Conservation (phyloP, 306 rosid species). For the Sophora flavescens region DNA sequence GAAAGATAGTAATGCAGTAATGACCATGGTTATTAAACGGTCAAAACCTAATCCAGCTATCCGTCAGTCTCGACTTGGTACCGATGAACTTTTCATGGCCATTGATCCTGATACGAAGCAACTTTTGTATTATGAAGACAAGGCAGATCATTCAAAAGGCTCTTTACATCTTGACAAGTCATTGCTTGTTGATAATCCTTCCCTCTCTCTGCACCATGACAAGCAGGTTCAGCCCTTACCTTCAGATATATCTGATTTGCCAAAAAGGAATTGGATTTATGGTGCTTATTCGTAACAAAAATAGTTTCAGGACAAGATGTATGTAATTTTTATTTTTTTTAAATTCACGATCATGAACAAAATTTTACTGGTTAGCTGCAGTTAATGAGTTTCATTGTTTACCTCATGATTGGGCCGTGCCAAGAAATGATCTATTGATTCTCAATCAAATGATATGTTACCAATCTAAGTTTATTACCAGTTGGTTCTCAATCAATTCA, state of each 20-base stretch:
- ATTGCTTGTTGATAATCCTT: constrained; percentile 73
- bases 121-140: constrained; percentile 90
- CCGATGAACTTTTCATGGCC: constrained; percentile 93
- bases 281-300: background rate
- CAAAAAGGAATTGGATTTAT: constrained; percentile 12
- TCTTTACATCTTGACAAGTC: constrained; percentile 78
- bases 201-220: constrained; percentile 89
- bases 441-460: constrained; percentile 18
- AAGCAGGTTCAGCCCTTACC: constrained; percentile 68
- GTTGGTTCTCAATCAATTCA: constrained; percentile 11
- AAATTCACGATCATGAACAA: background rate
- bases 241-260: constrained; percentile 42
- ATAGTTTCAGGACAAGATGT: constrained; percentile 6
- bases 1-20: constrained; percentile 90
- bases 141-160: constrained; percentile 71
- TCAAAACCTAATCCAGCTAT: constrained; percentile 84
- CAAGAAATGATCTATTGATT: constrained; percentile 27
- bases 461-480: background rate
- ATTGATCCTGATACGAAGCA: constrained; percentile 89
- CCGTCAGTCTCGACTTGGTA: constrained; percentile 95
- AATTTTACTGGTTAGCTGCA: constrained; percentile 8
- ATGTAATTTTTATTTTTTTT: background rate
- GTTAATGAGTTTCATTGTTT: constrained; percentile 18
- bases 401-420: constrained; percentile 30
- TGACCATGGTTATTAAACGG: constrained; percentile 92